Conservation (phyloP, 2,329 filamentous ascomycete species). For the Rhynchosporium graminicola region DNA sequence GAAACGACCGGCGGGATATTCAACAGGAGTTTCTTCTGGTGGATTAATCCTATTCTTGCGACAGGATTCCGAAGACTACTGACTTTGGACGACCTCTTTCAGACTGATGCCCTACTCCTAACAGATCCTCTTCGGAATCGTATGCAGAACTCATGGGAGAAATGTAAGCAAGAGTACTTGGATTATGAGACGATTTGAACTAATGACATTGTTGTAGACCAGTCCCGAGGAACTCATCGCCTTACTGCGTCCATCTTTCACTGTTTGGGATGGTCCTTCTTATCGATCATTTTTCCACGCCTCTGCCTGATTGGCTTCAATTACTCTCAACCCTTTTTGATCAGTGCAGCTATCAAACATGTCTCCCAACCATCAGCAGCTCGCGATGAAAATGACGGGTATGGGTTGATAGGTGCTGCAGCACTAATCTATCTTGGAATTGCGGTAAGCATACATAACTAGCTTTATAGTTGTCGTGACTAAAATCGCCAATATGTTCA, state of each 20-base stretch:
- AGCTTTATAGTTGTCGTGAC: neutral
- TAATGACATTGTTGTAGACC: constrained; percentile 14
- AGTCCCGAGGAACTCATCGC: constrained; percentile 21
- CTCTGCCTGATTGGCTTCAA: constrained; percentile 33
- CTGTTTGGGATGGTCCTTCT: constrained; percentile 24
- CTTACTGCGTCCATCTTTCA: constrained; percentile 23
- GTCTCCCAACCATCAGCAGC: constrained; percentile 10
- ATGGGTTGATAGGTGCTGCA: constrained; percentile 31
- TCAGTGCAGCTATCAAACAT: constrained; percentile 23
- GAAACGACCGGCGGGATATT: constrained; percentile 42
- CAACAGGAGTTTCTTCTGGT: constrained; percentile 42
- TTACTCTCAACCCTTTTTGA: constrained; percentile 33
- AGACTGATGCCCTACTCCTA: constrained; percentile 25
- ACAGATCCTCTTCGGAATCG: constrained; percentile 19
- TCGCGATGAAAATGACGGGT: constrained; percentile 25
- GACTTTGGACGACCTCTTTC: constrained; percentile 37
- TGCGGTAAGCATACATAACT: constrained; percentile 14
- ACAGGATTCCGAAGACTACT: constrained; percentile 39
- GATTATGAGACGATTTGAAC: neutral
- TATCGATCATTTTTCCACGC: constrained; percentile 29
- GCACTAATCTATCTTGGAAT: constrained; percentile 32
- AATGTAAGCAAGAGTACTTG: constrained; percentile 16
- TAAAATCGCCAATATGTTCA: constrained; percentile 6
- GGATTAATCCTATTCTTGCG: constrained; percentile 42
- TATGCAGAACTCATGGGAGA: constrained; percentile 25